Evolutionary conservation across 768 basidiomycete species (phyloP), one percentile per base, ranked within the genome.

Genomic region (Nidularia sp.): DNA sequence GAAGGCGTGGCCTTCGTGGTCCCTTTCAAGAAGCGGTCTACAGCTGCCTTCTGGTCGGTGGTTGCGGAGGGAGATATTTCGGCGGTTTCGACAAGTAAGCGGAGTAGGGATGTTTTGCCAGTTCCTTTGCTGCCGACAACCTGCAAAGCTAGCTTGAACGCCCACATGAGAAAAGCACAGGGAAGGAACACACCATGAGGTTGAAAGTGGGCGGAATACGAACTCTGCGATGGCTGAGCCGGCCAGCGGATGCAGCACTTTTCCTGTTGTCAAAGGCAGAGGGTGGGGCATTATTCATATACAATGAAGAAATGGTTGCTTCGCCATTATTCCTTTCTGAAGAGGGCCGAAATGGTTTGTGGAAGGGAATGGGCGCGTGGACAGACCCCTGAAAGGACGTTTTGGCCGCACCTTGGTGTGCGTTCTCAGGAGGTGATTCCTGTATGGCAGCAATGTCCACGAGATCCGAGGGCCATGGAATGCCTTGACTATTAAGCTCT

Each of bases 401-500:
- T 77, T 81, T 85, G 57, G 78, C 73, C 75, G 86, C 85, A 83
- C 85, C 86, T 79, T 83, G 78, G 52, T 66, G 63, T 53, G 65
- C 71, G 62, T 66, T 67, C 34, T 56, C 69, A 60, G 67, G 66
- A 32, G 71, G 65, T 4, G 72, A 67, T 60, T 82, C 72, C 49
- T 81, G 80, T 53, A 89, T 79, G 53, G 83, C 80, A 39, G 79
- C 74, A 54, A 87, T 74, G 62, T 93, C 88, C 41, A 93, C 84
- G 34, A 93, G 79, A 67, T 85, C 78, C 69, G 86, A 86, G 22
- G 91, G 91, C 91, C 91, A 93, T 52, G 86, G 86, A 36, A 90
- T 87, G 34, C 84, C 88, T 61, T 84, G 85, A 43, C 85, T 78
- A 49, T 72, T 77, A 58, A 93, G 78, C 62, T 90, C 83, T 52